A percentile compares a stretch with the other conserved stretches of the same genome.
phyloP scores from a whole-genome alignment of 2,329 filamentous ascomycete species.

The Rutstroemia sp. region DNA sequence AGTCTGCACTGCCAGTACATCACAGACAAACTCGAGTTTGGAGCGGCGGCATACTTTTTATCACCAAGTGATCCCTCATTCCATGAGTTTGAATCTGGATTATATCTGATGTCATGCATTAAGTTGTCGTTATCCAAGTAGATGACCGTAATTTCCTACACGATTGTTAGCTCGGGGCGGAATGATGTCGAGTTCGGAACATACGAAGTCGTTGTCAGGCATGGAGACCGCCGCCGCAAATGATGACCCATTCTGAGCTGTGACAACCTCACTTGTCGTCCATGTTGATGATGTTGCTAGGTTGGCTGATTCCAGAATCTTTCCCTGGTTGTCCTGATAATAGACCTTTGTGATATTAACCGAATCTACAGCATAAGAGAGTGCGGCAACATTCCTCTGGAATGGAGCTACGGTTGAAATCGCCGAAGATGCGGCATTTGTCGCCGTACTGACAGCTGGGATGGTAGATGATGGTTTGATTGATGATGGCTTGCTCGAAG shows the following conservation, averaged over 20 bases:
- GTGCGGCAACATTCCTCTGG: conserved; percentile 11
- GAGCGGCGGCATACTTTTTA: conserved; percentile 2
- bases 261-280: conserved; percentile 7
- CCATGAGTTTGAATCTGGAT: conserved; percentile 9
- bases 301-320: conserved; percentile 11
- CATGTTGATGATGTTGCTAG: conserved; percentile 6
- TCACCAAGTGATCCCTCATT: conserved; percentile 7
- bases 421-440: not conserved
- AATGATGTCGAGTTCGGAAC: not conserved
- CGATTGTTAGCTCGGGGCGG: not conserved
- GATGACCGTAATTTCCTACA: conserved; percentile 14
- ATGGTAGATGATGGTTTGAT: not conserved
- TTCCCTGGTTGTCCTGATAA: conserved; percentile 12
- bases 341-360: conserved; percentile 12
- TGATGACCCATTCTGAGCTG: conserved; percentile 7
- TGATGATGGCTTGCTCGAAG: not conserved
- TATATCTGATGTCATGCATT: conserved; percentile 14
- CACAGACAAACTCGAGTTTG: conserved; percentile 9
- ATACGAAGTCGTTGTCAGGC: conserved; percentile 3
- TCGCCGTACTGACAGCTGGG: not conserved
- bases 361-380: conserved; percentile 8
- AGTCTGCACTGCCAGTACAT: conserved; percentile 14
- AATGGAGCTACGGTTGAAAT: not conserved
- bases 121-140: conserved; percentile 12
- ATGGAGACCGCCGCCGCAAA: conserved; percentile 15